Percentiles rank a stretch among this genome's conserved stretches.
Conservation (phyloP, 768 basidiomycete genomes). For the Boletellus sp. region DNA sequence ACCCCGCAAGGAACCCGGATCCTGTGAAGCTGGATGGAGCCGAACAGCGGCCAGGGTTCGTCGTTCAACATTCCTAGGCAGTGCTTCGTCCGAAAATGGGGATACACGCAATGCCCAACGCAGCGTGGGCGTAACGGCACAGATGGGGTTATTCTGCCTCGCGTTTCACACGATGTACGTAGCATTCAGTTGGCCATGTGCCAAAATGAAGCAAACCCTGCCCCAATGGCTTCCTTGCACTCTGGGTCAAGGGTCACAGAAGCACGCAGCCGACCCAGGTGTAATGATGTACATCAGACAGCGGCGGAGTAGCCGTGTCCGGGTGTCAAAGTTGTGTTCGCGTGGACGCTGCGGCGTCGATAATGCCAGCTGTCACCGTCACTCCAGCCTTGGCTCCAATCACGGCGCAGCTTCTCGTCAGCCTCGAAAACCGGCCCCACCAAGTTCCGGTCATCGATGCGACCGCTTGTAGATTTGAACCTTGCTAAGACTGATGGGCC, state of each 20-base stretch:
- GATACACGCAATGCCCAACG: background rate
- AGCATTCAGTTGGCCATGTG: background rate
- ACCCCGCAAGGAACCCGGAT: background rate
- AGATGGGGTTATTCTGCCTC: constrained; percentile 6
- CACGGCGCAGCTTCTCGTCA: too few relatives aligned
- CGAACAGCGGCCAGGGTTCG: background rate
- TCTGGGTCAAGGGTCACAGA: constrained; percentile 10
- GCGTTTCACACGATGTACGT: constrained; percentile 7
- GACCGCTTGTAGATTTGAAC: too few relatives aligned
- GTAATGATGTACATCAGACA: background rate
- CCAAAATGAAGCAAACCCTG: too few relatives aligned
- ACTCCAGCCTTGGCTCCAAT: too few relatives aligned
- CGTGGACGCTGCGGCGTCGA: too few relatives aligned
- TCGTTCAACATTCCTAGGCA: background rate
- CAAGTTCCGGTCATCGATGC: too few relatives aligned
- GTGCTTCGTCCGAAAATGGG: constrained; percentile 1
- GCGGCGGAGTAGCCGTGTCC: background rate
- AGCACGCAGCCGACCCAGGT: background rate
- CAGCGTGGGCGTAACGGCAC: constrained; percentile 3
- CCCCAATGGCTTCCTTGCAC: background rate
- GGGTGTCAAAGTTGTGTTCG: too few relatives aligned
- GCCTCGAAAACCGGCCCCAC: too few relatives aligned
- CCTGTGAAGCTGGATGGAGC: background rate
- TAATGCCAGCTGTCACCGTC: too few relatives aligned
- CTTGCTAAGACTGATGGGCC: too few relatives aligned